phyloP scores from a whole-genome alignment of 176 grass and related monocot genomes.

The Calamus simplicifolius region DNA sequence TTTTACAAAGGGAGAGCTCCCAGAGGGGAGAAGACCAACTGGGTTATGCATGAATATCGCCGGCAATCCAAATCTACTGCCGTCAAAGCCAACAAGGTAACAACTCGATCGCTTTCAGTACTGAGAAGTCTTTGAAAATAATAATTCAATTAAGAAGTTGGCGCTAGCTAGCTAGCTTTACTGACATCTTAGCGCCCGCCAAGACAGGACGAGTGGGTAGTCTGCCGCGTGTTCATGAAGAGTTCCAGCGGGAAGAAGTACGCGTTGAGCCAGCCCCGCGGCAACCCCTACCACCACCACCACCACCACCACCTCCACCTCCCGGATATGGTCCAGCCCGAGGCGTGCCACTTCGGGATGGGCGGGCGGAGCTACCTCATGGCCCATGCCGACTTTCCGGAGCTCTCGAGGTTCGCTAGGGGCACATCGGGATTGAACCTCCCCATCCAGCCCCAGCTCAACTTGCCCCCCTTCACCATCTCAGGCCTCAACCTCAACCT shows the following conservation, averaged over 20 bases:
- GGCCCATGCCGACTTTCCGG: conserved; percentile 29
- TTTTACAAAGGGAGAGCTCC: conserved; percentile 93
- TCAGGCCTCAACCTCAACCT: conserved; percentile 58
- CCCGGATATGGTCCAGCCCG: too few relatives aligned
- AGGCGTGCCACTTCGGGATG: too few relatives aligned
- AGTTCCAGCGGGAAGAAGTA: conserved; percentile 38
- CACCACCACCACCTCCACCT: too few relatives aligned
- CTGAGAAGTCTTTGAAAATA: too few relatives aligned
- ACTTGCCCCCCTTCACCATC: conserved; percentile 25
- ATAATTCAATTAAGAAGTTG: too few relatives aligned
- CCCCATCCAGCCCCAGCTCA: conserved; percentile 59
- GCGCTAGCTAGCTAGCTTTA: too few relatives aligned
- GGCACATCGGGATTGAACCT: conserved; percentile 44
- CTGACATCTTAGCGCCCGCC: too few relatives aligned
- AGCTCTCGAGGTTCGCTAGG: conserved; percentile 50
- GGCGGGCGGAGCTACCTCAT: conserved; percentile 6
- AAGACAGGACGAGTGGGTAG: conserved; percentile 69
- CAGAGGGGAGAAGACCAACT: conserved; percentile 75
- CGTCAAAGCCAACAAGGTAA: conserved; percentile 74
- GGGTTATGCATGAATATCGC: conserved; percentile 91
- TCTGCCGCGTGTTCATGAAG: conserved; percentile 79
- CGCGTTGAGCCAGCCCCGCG: conserved; percentile 36
- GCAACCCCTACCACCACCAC: conserved; percentile 37
- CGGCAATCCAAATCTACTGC: conserved; percentile 29
- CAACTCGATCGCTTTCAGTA: not conserved